Conservation (phyloP, 2,329 filamentous ascomycete species). For the Davidsoniella eucalypti region DNA sequence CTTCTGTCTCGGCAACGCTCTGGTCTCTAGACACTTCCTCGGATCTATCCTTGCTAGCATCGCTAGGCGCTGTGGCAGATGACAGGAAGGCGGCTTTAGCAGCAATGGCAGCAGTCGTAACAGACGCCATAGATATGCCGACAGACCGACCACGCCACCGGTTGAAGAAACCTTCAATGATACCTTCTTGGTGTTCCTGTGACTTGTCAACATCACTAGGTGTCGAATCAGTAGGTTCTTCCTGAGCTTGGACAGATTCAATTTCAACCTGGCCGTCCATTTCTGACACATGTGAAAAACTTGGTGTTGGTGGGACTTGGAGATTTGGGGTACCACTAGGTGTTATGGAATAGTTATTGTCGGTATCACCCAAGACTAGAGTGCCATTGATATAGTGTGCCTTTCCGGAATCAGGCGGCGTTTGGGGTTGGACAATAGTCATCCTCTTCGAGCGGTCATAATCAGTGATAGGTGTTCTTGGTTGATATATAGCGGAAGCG, state of each 20-base stretch:
- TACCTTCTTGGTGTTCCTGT: neutral
- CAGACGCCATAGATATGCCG: neutral
- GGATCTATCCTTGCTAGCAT: neutral
- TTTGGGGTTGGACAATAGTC: neutral
- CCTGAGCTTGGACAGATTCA: neutral
- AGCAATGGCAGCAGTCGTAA: slow-evolving; percentile 5
- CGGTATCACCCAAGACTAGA: neutral
- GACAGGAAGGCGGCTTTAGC: neutral
- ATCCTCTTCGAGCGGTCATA: no score
- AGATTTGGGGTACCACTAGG: neutral
- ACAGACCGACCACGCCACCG: slow-evolving; percentile 3
- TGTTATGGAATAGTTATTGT: neutral
- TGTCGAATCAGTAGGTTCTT: neutral
- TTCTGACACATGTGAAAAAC: neutral
- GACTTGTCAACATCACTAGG: neutral
- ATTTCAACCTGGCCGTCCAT: neutral
- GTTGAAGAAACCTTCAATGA: slow-evolving; percentile 4
- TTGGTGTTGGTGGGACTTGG: neutral
- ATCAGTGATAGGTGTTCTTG: neutral
- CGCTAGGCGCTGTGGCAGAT: no score
- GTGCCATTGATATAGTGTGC: neutral
- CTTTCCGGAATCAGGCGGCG: slow-evolving; percentile 2
- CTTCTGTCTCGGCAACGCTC: no score
- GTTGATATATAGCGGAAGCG: neutral
- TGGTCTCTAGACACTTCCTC: neutral